Conservation (phyloP, 139 green algal genomes). For the Chlamydomonas eustigma region DNA sequence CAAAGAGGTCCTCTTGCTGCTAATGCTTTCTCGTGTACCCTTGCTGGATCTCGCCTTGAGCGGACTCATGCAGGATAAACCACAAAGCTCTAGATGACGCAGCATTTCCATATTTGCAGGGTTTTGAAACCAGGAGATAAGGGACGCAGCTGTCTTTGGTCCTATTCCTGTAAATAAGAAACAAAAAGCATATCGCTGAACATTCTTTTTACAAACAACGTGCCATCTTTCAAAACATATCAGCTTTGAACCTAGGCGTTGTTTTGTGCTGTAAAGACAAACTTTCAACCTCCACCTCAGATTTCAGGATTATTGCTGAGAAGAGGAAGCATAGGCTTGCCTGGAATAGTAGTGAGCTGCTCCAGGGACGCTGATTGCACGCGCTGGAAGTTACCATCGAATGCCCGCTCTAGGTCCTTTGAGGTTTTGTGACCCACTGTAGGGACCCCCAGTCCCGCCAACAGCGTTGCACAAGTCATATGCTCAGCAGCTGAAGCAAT, state of each 20-base stretch:
- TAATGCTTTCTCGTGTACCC: neutral
- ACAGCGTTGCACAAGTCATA: slow-evolving; percentile 1
- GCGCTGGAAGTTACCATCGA: neutral
- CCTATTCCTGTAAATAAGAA: too few relatives aligned
- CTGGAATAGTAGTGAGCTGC: neutral
- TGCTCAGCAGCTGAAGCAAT: slow-evolving; percentile 4
- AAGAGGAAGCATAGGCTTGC: neutral
- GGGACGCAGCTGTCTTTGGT: too few relatives aligned
- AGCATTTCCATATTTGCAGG: too few relatives aligned
- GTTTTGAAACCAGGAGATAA: too few relatives aligned
- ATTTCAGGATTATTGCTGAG: neutral
- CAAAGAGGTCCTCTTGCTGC: too few relatives aligned
- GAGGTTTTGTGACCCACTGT: slow-evolving; percentile 22
- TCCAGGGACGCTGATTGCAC: neutral
- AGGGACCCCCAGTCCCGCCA: slow-evolving; percentile 29
- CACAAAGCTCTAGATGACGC: too few relatives aligned
- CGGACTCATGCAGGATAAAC: neutral
- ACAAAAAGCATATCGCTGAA: too few relatives aligned
- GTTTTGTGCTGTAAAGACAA: neutral
- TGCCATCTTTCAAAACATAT: too few relatives aligned
- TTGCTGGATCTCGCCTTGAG: neutral
- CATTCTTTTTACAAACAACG: too few relatives aligned
- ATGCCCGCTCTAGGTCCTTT: slow-evolving; percentile 16
- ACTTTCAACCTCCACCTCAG: neutral
- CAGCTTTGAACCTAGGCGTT: neutral